Conservation (phyloP, 106 monocot genomes). For the Xerophyta viscosa region DNA sequence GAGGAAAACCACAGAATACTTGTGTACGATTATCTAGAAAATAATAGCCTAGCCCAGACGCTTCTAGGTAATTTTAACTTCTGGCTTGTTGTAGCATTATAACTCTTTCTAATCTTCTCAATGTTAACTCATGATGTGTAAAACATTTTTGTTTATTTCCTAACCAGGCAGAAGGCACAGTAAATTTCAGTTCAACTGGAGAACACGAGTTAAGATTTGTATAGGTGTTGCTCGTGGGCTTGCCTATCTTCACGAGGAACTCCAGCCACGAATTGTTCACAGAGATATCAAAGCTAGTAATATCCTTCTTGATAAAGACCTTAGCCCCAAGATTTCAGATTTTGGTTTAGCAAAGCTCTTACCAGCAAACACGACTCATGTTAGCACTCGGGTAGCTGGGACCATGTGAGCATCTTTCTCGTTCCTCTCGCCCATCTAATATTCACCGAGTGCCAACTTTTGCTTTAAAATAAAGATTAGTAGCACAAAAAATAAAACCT, state of each 20-base stretch:
- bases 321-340: constrained; percentile 70
- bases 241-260: constrained; percentile 67
- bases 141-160: neutral
- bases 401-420: constrained; percentile 41
- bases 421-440: neutral
- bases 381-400: constrained; percentile 72
- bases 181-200: constrained; percentile 57
- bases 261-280: constrained; percentile 50
- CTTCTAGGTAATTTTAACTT: constrained; percentile 46
- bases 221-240: constrained; percentile 64
- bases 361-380: constrained; percentile 59
- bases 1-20: constrained; percentile 54
- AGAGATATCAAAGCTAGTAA: constrained; percentile 77
- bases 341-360: constrained; percentile 69
- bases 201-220: constrained; percentile 44
- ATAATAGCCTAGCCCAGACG: constrained; percentile 76
- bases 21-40: constrained; percentile 68
- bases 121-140: neutral
- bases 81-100: neutral
- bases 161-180: constrained; percentile 31
- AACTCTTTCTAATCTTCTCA: neutral
- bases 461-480: no score
- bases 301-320: constrained; percentile 65
- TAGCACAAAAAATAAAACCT: no score
- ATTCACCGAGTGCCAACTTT: no score